Conservation (phyloP, 208 protist genomes). For the Trichomonas gallinae region DNA sequence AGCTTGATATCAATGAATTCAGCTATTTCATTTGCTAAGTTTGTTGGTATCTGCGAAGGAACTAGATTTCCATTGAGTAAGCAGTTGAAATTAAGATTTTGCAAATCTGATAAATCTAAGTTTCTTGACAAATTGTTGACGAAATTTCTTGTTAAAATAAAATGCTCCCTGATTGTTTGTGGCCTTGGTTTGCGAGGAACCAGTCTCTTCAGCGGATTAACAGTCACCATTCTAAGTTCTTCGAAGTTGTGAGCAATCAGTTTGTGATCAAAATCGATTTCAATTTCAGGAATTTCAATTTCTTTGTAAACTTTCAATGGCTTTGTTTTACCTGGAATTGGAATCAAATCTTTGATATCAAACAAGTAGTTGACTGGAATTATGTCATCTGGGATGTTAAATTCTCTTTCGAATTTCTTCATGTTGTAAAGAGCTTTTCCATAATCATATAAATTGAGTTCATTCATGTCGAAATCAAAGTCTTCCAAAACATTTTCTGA, state of each 20-base stretch:
- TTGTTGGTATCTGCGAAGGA: neutral
- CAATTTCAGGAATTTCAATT: neutral
- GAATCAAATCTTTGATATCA: neutral
- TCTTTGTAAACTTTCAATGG: neutral
- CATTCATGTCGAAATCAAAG: neutral
- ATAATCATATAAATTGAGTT: neutral
- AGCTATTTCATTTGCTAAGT: neutral
- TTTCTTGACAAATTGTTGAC: neutral
- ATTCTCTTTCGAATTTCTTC: neutral
- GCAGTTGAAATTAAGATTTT: neutral
- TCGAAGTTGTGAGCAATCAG: neutral
- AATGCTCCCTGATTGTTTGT: neutral
- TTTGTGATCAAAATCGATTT: neutral
- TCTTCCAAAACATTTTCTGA: neutral
- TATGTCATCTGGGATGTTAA: neutral
- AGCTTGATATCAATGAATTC: neutral
- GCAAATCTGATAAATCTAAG: neutral
- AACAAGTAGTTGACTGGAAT: neutral
- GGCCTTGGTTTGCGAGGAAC: neutral
- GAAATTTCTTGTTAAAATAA: neutral
- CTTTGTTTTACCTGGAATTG: neutral
- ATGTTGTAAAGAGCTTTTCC: neutral
- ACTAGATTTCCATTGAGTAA: neutral
- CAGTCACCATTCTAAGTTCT: neutral
- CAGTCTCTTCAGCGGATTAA: neutral